Evolutionary conservation across 2,329 filamentous ascomycete genomes (phyloP).

Genomic region (Dactylonectria macrodidyma): DNA sequence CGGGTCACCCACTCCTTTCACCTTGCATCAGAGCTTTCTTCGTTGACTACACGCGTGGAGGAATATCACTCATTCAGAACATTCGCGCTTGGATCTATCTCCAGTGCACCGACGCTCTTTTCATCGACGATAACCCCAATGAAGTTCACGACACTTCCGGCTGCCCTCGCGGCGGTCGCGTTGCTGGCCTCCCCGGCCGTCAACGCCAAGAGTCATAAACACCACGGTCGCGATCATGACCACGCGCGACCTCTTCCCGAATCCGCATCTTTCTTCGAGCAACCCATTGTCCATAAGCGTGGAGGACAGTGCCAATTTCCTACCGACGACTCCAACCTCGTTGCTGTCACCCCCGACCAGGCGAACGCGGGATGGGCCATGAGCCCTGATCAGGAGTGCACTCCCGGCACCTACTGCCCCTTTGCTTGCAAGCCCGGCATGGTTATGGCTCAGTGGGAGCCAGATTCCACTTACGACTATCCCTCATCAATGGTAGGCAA

Average conservation of each 20-base stretch:
- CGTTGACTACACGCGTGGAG: slow-evolving; percentile 39
- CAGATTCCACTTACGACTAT: slow-evolving; percentile 77
- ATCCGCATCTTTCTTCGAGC: slow-evolving; percentile 53
- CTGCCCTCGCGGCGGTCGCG: slow-evolving; percentile 65
- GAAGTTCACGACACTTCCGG: slow-evolving; percentile 67
- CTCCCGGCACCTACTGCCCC: slow-evolving; percentile 79
- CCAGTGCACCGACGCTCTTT: slow-evolving; percentile 39
- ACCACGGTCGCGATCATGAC: slow-evolving; percentile 53
- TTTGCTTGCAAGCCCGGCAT: slow-evolving; percentile 83
- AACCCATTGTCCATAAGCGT: slow-evolving; percentile 64
- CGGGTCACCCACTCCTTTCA: slow-evolving; percentile 43
- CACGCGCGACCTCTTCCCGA: slow-evolving; percentile 52
- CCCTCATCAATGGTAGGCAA: slow-evolving; percentile 78
- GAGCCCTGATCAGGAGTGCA: slow-evolving; percentile 81
- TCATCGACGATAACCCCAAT: slow-evolving; percentile 56
- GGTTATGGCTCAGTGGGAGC: slow-evolving; percentile 86
- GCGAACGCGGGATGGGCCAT: slow-evolving; percentile 85
- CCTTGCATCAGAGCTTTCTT: slow-evolving; percentile 25
- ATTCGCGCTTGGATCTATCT: slow-evolving; percentile 16
- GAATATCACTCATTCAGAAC: slow-evolving; percentile 38
- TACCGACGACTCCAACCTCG: slow-evolving; percentile 72
- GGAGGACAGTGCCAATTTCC: slow-evolving; percentile 76
- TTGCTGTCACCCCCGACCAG: slow-evolving; percentile 74
- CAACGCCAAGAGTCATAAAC: slow-evolving; percentile 51
- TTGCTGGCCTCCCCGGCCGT: slow-evolving; percentile 61